Evolutionary conservation across 768 basidiomycete species (phyloP).

Genomic region (Pleurotus giganteus): DNA sequence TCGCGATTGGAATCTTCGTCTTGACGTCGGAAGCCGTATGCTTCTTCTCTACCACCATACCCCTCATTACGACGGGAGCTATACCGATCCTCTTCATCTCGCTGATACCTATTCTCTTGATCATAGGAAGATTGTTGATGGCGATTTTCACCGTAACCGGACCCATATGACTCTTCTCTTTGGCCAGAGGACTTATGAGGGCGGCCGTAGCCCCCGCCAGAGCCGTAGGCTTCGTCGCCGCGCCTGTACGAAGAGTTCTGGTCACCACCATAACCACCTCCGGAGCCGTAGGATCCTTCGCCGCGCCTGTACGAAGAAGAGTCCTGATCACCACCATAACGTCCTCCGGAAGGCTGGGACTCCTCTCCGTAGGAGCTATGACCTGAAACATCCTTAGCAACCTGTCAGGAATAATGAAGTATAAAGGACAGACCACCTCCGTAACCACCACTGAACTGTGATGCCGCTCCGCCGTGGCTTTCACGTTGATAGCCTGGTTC

Average conservation of each 20-base stretch:
- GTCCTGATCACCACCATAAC: constrained; percentile 13
- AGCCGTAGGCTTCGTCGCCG: constrained; percentile 7
- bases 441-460: neutral
- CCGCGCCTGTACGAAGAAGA: neutral
- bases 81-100: neutral
- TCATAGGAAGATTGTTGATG: constrained; percentile 5
- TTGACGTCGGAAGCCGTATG: constrained; percentile 14
- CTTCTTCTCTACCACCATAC: constrained; percentile 12
- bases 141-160: constrained; percentile 1
- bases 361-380: constrained; percentile 11
- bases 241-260: constrained; percentile 6
- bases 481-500: constrained; percentile 39
- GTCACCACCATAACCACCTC: constrained; percentile 13
- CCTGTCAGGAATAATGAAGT: neutral
- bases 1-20: neutral
- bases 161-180: constrained; percentile 8
- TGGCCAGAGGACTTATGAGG: too few relatives aligned
- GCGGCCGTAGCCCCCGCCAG: constrained; percentile 11
- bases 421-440: constrained; percentile 8
- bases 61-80: constrained; percentile 7
- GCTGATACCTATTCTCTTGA: neutral
- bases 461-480: constrained; percentile 22
- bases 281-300: constrained; percentile 7
- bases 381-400: constrained; percentile 3
- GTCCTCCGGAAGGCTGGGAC: constrained; percentile 12